Percentiles rank a stretch among this genome's conserved stretches.
phyloP scores from a whole-genome alignment of 352 stramenopile genomes.

The Phytophthora hibernalis region DNA sequence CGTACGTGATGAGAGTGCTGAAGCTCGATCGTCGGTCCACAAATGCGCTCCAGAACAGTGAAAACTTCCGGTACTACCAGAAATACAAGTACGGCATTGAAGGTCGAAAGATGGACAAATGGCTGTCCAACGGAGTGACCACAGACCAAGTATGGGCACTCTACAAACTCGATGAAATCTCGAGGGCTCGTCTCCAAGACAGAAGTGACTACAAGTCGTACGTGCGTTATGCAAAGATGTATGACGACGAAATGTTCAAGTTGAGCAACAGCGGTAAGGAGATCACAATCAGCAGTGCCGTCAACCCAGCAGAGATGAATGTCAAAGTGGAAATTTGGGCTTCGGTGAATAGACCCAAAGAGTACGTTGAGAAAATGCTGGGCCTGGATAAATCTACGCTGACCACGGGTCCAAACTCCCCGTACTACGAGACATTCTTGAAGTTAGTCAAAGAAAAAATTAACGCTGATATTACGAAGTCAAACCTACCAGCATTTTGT shows the following conservation, averaged over 20 bases:
- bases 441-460: background rate
- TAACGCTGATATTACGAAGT: too few relatives aligned
- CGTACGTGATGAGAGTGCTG: slow-evolving; percentile 16
- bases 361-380: slow-evolving; percentile 17
- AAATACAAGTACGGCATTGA: background rate
- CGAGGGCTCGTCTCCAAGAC: background rate
- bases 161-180: background rate
- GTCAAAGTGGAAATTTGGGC: slow-evolving; percentile 13
- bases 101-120: background rate
- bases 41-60: background rate
- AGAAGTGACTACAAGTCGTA: background rate
- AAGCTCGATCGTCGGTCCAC: slow-evolving; percentile 1
- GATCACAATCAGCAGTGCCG: background rate
- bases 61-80: slow-evolving; percentile 9
- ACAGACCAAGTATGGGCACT: background rate
- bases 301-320: background rate
- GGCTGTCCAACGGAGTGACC: background rate
- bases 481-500: background rate
- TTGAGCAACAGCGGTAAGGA: background rate
- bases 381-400: background rate
- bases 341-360: background rate
- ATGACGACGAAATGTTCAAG: slow-evolving; percentile 8
- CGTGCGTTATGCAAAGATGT: slow-evolving; percentile 1
- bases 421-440: slow-evolving; percentile 7
- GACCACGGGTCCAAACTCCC: background rate